These are phyloP conservation scores for Vitis labrusca DNA, from an alignment of 164 flowering plant genomes.

Conservation along the genomic window DNA sequence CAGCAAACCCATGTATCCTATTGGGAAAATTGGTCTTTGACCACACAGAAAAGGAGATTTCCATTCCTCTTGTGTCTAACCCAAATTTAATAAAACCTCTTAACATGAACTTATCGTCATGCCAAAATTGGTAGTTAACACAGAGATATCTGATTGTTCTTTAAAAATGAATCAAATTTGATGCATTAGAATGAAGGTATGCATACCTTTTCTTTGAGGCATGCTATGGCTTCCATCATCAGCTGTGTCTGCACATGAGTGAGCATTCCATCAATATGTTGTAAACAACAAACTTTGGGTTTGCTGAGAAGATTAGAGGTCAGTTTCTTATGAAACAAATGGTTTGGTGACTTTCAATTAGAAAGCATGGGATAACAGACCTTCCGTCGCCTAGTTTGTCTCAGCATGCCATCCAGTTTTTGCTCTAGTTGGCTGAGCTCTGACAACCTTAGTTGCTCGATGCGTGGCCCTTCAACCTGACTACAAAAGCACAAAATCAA, in stretches of 20 bases:
- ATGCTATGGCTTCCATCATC: constrained; percentile 3
- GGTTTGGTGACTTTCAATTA: not conserved
- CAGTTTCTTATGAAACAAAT: too few relatives aligned
- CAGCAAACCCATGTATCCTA: too few relatives aligned
- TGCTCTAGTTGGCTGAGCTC: constrained; percentile 13
- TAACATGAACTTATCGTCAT: not conserved
- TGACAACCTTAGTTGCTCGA: constrained; percentile 1
- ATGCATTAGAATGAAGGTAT: not conserved
- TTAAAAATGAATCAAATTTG: not conserved
- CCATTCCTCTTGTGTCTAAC: too few relatives aligned
- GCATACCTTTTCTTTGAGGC: constrained; percentile 2
- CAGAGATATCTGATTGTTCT: not conserved
- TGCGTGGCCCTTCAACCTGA: constrained; percentile 4
- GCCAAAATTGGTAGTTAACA: not conserved
- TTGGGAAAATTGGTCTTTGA: too few relatives aligned
- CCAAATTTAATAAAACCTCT: not conserved
- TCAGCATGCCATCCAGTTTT: constrained; percentile 7
- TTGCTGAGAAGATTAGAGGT: too few relatives aligned
- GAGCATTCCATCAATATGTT: not conserved
- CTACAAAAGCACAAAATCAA: constrained; percentile 7
- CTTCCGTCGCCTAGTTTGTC: constrained; percentile 14
- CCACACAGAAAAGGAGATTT: too few relatives aligned
- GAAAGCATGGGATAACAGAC: not conserved
- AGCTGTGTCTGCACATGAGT: constrained; percentile 5
- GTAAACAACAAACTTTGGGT: too few relatives aligned